phyloP scores from a whole-genome alignment of 352 stramenopile species.

The Phytophthora crassamura region DNA sequence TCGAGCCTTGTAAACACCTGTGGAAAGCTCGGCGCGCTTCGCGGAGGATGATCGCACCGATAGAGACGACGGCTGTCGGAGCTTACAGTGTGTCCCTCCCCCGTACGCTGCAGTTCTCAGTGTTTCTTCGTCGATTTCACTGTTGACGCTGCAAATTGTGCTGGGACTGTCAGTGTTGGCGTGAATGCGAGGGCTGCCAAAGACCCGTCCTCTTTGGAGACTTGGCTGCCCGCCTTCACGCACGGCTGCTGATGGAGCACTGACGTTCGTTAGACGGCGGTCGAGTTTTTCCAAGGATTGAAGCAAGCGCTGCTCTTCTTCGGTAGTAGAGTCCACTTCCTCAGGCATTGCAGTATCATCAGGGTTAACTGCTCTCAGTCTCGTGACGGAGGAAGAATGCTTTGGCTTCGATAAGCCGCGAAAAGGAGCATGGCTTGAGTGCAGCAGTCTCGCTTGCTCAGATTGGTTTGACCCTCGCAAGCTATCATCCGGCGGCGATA shows the following conservation, averaged over 20 bases:
- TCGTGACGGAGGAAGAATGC: neutral
- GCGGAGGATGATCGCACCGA: constrained; percentile 42
- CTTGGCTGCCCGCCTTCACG: constrained; percentile 5
- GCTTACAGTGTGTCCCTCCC: constrained; percentile 46
- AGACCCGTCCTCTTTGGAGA: neutral
- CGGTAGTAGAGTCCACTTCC: constrained; percentile 43
- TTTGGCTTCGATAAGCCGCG: neutral
- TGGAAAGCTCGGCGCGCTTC: constrained; percentile 60
- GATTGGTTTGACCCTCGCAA: neutral
- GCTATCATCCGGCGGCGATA: neutral
- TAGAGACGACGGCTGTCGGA: constrained; percentile 43
- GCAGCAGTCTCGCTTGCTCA: neutral
- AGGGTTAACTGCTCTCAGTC: constrained; percentile 3
- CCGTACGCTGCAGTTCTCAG: constrained; percentile 49
- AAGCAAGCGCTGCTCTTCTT: constrained; percentile 53
- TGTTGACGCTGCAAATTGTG: neutral
- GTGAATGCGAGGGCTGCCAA: neutral
- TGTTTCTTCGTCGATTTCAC: constrained; percentile 31
- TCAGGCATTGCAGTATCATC: constrained; percentile 11
- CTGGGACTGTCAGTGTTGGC: neutral
- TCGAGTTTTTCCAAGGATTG: constrained; percentile 68
- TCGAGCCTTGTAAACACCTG: constrained; percentile 58
- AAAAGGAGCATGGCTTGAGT: neutral
- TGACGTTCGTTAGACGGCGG: constrained; percentile 37
- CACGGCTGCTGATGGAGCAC: neutral